phyloP scores from a whole-genome alignment of 1,284 basidiomycete genomes.

The Sphaerobolus stellatus region DNA sequence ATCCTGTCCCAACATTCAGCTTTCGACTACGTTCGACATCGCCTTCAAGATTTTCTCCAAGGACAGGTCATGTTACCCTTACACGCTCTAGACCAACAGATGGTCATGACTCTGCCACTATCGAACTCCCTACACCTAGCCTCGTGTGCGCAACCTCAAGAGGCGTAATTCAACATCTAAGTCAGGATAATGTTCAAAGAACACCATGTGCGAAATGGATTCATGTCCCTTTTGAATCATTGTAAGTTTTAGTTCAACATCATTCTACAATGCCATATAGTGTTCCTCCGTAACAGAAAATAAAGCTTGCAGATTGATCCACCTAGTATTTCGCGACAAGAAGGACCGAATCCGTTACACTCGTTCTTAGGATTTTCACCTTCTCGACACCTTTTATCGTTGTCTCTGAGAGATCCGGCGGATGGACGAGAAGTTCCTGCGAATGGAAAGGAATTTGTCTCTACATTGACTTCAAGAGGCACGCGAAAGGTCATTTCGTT shows the following conservation, averaged over 20 bases:
- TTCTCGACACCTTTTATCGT: conserved; percentile 50
- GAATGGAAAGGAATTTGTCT: conserved; percentile 58
- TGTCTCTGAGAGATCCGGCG: conserved; percentile 64
- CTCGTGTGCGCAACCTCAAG: conserved; percentile 64
- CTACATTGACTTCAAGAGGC: conserved; percentile 63
- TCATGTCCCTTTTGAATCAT: conserved; percentile 73
- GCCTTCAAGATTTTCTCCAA: conserved; percentile 18
- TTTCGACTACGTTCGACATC: neutral
- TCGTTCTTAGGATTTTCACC: conserved; percentile 55
- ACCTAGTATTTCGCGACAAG: conserved; percentile 57
- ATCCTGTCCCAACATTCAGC: conserved; percentile 1
- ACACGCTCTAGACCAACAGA: conserved; percentile 16
- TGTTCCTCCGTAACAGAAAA: conserved; percentile 1
- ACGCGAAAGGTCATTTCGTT: conserved; percentile 58
- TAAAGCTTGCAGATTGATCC: conserved; percentile 59
- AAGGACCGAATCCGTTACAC: conserved; percentile 53
- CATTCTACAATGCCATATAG: neutral
- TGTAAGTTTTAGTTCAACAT: conserved; percentile 56
- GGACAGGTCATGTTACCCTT: conserved; percentile 27
- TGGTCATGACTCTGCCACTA: conserved; percentile 11
- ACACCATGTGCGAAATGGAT: conserved; percentile 59
- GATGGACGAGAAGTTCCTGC: conserved; percentile 66
- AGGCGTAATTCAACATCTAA: conserved; percentile 72
- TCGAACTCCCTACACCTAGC: conserved; percentile 57
- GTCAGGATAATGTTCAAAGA: conserved; percentile 54